A percentile compares a stretch with the other conserved stretches of the same genome.
Conservation (phyloP, 2,329 filamentous ascomycete genomes). For the Exophiala spinifera region DNA sequence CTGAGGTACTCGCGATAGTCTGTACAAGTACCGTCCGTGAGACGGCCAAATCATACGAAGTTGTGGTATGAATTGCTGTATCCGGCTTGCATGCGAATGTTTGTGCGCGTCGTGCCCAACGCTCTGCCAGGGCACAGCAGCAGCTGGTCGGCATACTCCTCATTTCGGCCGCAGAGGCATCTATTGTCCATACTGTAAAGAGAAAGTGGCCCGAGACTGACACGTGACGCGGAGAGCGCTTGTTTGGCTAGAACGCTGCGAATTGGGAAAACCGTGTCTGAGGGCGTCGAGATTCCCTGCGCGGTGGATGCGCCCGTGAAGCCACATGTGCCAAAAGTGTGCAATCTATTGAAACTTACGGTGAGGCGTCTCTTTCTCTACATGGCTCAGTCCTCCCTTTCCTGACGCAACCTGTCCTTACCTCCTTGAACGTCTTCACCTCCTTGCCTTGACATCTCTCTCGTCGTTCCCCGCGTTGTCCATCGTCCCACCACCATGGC, state of each 20-base stretch:
- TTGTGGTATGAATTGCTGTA: too few species aligned
- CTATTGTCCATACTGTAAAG: background rate
- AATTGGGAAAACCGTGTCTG: background rate
- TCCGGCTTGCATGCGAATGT: too few species aligned
- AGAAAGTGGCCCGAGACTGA: background rate
- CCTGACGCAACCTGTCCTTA: background rate
- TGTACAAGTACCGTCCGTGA: too few species aligned
- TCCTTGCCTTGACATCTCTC: background rate
- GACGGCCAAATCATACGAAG: too few species aligned
- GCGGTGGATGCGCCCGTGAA: background rate
- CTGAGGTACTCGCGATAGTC: too few species aligned
- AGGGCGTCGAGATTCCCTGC: background rate
- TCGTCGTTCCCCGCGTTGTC: background rate
- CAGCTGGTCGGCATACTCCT: background rate
- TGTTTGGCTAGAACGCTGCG: background rate
- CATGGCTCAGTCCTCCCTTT: background rate
- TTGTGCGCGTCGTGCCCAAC: too few species aligned
- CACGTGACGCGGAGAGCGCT: background rate
- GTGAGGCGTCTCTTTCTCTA: background rate
- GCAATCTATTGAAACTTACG: background rate
- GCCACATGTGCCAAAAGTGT: background rate
- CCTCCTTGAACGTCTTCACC: background rate
- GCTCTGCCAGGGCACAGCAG: too few species aligned
- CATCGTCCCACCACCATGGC: constrained; percentile 15
- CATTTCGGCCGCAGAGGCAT: background rate